Conservation (phyloP, 768 basidiomycete genomes). For the Terana coerulea region DNA sequence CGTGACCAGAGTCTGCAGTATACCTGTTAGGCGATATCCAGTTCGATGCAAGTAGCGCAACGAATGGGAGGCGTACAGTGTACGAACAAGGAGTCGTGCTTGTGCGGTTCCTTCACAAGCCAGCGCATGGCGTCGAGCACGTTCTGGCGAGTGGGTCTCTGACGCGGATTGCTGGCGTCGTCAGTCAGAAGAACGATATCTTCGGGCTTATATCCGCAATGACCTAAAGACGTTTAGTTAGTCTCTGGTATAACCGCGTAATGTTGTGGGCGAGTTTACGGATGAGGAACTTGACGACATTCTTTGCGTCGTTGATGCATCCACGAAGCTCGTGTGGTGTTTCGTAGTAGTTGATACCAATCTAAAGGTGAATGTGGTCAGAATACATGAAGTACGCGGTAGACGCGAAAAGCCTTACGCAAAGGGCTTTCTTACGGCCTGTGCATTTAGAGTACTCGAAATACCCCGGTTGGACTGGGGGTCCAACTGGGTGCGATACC, state of each 20-base stretch:
- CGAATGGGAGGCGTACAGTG: slow-evolving; percentile 66
- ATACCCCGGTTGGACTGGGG: too few species aligned
- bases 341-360: slow-evolving; percentile 87
- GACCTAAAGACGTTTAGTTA: slow-evolving; percentile 5
- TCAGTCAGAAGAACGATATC: slow-evolving; percentile 90
- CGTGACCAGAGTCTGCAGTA: slow-evolving; percentile 70
- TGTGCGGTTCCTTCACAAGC: slow-evolving; percentile 77
- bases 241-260: background rate
- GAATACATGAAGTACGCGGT: background rate
- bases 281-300: slow-evolving; percentile 74
- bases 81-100: slow-evolving; percentile 88
- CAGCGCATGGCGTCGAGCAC: slow-evolving; percentile 87
- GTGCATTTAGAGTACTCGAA: slow-evolving; percentile 87
- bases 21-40: background rate
- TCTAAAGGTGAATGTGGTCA: slow-evolving; percentile 41
- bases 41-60: background rate
- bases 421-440: slow-evolving; percentile 84
- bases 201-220: slow-evolving; percentile 33
- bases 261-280: too few species aligned
- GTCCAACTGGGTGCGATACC: too few species aligned
- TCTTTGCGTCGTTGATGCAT: slow-evolving; percentile 89
- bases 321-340: slow-evolving; percentile 66
- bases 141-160: slow-evolving; percentile 74
- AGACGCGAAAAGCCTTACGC: slow-evolving; percentile 49
- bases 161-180: slow-evolving; percentile 55